Conservation (phyloP, 371 early-diverging fungal species). For the Zancudomyces culisetae region DNA sequence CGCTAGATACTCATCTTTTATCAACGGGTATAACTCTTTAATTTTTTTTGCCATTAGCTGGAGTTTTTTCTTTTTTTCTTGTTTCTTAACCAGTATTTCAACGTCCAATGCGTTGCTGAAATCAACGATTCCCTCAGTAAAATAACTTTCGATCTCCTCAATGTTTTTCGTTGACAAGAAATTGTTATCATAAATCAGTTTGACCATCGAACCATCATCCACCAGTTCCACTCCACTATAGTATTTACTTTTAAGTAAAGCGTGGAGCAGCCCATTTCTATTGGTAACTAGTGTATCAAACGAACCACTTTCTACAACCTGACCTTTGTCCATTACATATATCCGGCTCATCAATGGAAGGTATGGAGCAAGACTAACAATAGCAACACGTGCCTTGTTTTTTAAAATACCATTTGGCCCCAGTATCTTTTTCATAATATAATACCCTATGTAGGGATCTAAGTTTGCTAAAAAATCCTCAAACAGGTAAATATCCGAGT, state of each 20-base stretch:
- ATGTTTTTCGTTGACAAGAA: not conserved
- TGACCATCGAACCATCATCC: not conserved
- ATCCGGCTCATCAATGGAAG: constrained; percentile 43
- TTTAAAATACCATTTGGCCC: constrained; percentile 20
- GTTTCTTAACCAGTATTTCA: not conserved
- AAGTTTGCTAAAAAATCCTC: constrained; percentile 74
- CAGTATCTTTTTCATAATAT: constrained; percentile 60
- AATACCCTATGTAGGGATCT: constrained; percentile 76
- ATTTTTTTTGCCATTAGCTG: not conserved
- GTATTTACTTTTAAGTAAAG: constrained; percentile 23
- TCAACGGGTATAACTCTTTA: not conserved
- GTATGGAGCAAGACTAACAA: constrained; percentile 66
- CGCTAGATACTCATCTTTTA: not conserved
- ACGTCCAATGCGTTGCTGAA: not conserved
- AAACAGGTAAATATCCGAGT: constrained; percentile 56
- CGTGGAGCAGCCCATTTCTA: constrained; percentile 16
- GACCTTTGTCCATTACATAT: constrained; percentile 53
- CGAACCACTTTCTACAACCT: constrained; percentile 52
- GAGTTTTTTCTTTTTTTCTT: not conserved
- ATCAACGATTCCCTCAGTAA: not conserved
- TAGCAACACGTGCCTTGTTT: constrained; percentile 58
- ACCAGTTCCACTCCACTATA: not conserved
- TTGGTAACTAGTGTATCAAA: constrained; percentile 41
- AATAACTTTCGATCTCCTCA: not conserved
- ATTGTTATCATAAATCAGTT: not conserved